A percentile compares a stretch with the other conserved stretches of the same genome.
phyloP scores from a whole-genome alignment of 495 filamentous ascomycete genomes.

The Aspergillus sclerotioniger region DNA sequence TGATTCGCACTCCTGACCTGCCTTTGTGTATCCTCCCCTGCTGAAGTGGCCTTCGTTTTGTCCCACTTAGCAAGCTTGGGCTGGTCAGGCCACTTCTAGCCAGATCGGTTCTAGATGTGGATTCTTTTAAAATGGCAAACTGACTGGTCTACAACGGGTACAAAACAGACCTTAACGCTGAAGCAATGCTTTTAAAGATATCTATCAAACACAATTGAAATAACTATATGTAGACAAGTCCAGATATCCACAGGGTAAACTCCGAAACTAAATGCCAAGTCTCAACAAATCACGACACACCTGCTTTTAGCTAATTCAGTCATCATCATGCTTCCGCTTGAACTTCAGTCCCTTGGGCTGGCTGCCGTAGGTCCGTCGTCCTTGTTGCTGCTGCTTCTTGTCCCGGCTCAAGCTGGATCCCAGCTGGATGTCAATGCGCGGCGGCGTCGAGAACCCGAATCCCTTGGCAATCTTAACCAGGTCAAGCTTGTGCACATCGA shows the following conservation, averaged over 20 bases:
- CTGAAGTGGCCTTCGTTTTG: too few species aligned
- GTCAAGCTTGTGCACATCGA: constrained; percentile 91
- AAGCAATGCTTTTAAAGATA: constrained; percentile 1
- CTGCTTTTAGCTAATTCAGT: background rate
- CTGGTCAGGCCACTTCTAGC: background rate
- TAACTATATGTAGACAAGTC: constrained; percentile 9
- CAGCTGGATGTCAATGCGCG: constrained; percentile 83
- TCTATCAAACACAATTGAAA: constrained; percentile 1
- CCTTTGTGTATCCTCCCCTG: too few species aligned
- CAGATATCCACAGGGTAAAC: constrained; percentile 11
- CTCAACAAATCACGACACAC: constrained; percentile 11
- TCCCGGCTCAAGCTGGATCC: constrained; percentile 84
- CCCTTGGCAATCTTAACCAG: constrained; percentile 89
- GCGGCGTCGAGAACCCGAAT: constrained; percentile 88
- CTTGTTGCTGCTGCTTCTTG: constrained; percentile 72
- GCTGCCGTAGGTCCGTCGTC: constrained; percentile 78
- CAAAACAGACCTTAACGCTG: background rate
- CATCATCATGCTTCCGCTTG: constrained; percentile 36
- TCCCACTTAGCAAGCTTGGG: too few species aligned
- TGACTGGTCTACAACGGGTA: background rate
- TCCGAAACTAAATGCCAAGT: constrained; percentile 16
- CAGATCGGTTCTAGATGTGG: background rate
- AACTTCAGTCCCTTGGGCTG: constrained; percentile 54
- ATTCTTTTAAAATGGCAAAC: background rate
- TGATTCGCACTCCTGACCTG: too few species aligned